A percentile compares a stretch with the other conserved stretches of the same genome.
Conservation (phyloP, 1,139 yeast species). For the Groenewaldozyma auringiensis region DNA sequence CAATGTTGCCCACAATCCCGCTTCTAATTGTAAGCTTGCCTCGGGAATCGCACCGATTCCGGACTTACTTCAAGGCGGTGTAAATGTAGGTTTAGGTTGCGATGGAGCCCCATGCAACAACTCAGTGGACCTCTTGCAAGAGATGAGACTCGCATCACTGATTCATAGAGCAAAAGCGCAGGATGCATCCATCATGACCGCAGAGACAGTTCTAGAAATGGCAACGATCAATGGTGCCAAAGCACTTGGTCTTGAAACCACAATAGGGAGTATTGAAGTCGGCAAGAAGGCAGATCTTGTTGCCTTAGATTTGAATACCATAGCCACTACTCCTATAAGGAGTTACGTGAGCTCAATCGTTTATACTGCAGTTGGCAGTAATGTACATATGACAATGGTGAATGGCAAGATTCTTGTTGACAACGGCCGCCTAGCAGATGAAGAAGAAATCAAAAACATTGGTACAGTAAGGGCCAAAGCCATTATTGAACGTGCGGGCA, state of each 20-base stretch:
- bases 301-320: not conserved
- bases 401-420: slow-evolving; percentile 6
- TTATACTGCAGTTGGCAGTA: slow-evolving; percentile 7
- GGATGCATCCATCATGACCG: slow-evolving; percentile 8
- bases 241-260: slow-evolving; percentile 7
- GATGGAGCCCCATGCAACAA: slow-evolving; percentile 11
- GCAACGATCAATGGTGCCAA: slow-evolving; percentile 9
- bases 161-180: slow-evolving; percentile 6
- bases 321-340: slow-evolving; percentile 5
- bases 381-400: slow-evolving; percentile 9
- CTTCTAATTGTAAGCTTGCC: slow-evolving; percentile 9
- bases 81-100: slow-evolving; percentile 9
- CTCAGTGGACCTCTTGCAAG: slow-evolving; percentile 8
- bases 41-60: slow-evolving; percentile 8
- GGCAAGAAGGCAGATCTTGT: slow-evolving; percentile 12
- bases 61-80: slow-evolving; percentile 4
- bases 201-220: slow-evolving; percentile 7
- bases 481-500: not conserved
- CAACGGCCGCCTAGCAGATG: slow-evolving; percentile 3
- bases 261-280: slow-evolving; percentile 8
- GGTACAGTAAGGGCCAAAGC: not conserved
- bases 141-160: slow-evolving; percentile 9
- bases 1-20: slow-evolving; percentile 9
- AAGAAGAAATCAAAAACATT: slow-evolving; percentile 3
- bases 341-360: slow-evolving; percentile 7